Base-by-base conservation (phyloP, 768 basidiomycete species). In the Tricholoma sp. region DNA sequence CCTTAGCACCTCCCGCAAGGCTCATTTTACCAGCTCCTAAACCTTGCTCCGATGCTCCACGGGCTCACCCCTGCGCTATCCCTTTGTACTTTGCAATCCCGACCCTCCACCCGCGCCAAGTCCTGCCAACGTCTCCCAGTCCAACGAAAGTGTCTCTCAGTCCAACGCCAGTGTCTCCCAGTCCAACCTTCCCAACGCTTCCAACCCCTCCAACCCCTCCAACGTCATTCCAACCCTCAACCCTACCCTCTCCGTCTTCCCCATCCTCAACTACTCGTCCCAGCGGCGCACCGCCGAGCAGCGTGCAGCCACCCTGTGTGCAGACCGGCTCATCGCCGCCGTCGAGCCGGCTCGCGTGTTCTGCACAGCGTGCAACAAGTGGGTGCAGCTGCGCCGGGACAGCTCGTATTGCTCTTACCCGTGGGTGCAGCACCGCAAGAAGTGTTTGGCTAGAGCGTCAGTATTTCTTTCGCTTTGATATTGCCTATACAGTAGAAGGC, bases 361-460 rank as follows among this genome's bases (percentile, higher is more conserved):
- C 62, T 92, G 89, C 65, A 75, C 76, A 2, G 69, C 91, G 1
- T 92, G 90, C 66, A 76, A 80, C 64, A 90, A 90, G 69, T 91
- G 89, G 89, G 88, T 91, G 1, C 89, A 91, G 68, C 76, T 91
- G 16, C 70, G 89, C 41, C 88, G 89, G 67, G 89, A 91, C 61
- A 84, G 82, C 58, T 82, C 83, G 8, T 91, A 86, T 67, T 91
- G 89, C 60, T 85, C 89, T 55, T 88, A 90, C 65, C 89, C 89
- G 41, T 91, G 89, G 89, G 66, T 84, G 55, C 86, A 88, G 71
- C 89, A 91, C 69, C 80, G 86, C n/a, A 80, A 76, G 19, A 91
- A 89, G 68, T 91, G 89, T 73, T 67, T 88, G 46, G 79, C 82
- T 18, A 71, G 87, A 64, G 77, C 82, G 88, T 90, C 66, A 67